These are phyloP conservation scores for Candida maesae DNA, from an alignment of 805 yeast species.

Conservation along the genomic window DNA sequence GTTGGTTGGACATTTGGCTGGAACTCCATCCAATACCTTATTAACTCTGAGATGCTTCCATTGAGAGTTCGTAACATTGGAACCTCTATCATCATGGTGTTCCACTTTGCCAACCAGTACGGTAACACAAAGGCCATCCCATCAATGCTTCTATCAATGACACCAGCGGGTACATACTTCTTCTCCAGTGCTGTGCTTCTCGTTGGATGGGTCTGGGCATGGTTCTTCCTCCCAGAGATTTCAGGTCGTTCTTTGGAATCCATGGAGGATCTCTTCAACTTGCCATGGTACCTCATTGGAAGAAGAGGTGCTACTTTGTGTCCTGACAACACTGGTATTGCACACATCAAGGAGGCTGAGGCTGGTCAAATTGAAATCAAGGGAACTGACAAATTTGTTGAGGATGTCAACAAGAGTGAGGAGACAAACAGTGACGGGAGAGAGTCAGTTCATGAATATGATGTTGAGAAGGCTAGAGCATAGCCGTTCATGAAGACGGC, in stretches of 20 bases:
- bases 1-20: slow-evolving; percentile 61
- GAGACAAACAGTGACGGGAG: no score
- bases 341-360: slow-evolving; percentile 18
- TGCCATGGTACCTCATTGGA: slow-evolving; percentile 58
- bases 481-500: no score
- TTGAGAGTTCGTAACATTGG: slow-evolving; percentile 46
- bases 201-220: slow-evolving; percentile 37
- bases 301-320: slow-evolving; percentile 49
- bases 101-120: slow-evolving; percentile 55
- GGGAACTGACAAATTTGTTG: slow-evolving; percentile 14
- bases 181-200: slow-evolving; percentile 43
- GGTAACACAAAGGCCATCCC: slow-evolving; percentile 57
- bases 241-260: slow-evolving; percentile 37
- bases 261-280: slow-evolving; percentile 34
- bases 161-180: slow-evolving; percentile 47
- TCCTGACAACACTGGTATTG: slow-evolving; percentile 46
- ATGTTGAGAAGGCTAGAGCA: neutral
- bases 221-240: slow-evolving; percentile 36
- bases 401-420: slow-evolving; percentile 4
- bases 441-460: neutral
- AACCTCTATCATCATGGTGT: slow-evolving; percentile 47
- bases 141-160: slow-evolving; percentile 42
- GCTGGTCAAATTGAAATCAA: slow-evolving; percentile 16
- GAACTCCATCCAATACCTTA: slow-evolving; percentile 50
- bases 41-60: slow-evolving; percentile 54